phyloP scores from a whole-genome alignment of 192 early-diverging fungal species.

The Backusella circina region DNA sequence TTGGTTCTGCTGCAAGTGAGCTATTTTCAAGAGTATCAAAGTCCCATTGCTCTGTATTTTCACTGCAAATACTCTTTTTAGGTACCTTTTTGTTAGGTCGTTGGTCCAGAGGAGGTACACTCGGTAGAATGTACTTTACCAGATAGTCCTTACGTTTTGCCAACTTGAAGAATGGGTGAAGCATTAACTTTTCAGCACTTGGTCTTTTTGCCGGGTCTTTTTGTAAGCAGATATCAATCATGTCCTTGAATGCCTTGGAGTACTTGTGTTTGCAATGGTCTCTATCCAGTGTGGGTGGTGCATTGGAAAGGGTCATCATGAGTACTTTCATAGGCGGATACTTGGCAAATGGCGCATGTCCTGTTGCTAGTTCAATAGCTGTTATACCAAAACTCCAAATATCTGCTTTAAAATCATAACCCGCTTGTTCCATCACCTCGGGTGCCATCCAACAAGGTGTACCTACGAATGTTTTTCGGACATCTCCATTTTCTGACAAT shows the following conservation, averaged over 20 bases:
- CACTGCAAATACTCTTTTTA: constrained; percentile 34
- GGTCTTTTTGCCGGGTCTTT: constrained; percentile 77
- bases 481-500: constrained; percentile 59
- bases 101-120: constrained; percentile 65
- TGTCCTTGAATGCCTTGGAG: constrained; percentile 75
- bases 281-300: constrained; percentile 79
- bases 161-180: constrained; percentile 73
- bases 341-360: constrained; percentile 86
- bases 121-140: constrained; percentile 49
- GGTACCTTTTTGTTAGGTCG: constrained; percentile 57
- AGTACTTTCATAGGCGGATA: constrained; percentile 82
- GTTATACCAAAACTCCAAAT: constrained; percentile 93
- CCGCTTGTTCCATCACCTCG: constrained; percentile 87
- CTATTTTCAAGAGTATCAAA: constrained; percentile 43
- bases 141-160: constrained; percentile 70
- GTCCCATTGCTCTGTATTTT: constrained; percentile 63
- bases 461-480: constrained; percentile 68
- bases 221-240: constrained; percentile 79
- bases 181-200: constrained; percentile 69
- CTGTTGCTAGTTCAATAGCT: constrained; percentile 78
- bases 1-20: background rate
- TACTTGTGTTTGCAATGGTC: constrained; percentile 72
- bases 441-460: constrained; percentile 73
- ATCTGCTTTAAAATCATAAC: constrained; percentile 86
- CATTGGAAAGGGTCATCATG: constrained; percentile 85